Evolutionary conservation across 345 rosid genomes (phyloP).

Genomic region (Melaleuca quinquenervia): DNA sequence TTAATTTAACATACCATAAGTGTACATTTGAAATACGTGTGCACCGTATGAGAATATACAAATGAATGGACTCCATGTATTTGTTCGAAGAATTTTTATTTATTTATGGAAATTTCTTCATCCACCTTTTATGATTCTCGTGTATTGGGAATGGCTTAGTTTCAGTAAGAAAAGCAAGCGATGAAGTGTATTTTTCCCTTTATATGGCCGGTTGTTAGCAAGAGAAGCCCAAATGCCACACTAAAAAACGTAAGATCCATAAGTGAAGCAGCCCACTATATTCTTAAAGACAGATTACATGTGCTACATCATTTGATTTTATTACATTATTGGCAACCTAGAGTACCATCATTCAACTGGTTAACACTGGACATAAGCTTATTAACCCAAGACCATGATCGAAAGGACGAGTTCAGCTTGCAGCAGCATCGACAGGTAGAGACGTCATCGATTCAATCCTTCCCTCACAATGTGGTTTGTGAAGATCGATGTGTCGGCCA

Average conservation of each 20-base stretch:
- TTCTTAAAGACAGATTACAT: background rate
- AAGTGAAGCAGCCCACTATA: background rate
- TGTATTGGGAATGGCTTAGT: background rate
- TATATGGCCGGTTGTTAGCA: background rate
- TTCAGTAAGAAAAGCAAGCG: background rate
- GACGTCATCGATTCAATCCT: background rate
- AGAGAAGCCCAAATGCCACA: too few relatives aligned
- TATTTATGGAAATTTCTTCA: background rate
- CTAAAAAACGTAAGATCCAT: too few relatives aligned
- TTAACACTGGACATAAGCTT: background rate
- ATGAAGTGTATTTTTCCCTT: background rate
- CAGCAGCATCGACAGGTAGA: background rate
- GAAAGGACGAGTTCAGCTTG: background rate
- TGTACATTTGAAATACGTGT: too few relatives aligned
- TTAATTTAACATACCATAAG: too few relatives aligned
- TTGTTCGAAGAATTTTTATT: background rate
- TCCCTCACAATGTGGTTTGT: background rate
- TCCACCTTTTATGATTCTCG: background rate
- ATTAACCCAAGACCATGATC: background rate
- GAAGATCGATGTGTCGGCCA: conserved; percentile 5
- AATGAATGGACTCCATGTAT: background rate
- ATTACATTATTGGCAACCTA: background rate
- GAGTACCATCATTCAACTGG: background rate
- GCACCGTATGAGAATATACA: too few relatives aligned
- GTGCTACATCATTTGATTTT: background rate